Base-by-base conservation (phyloP, 108 stramenopile species). In the Nannochloropsis gaditana region DNA sequence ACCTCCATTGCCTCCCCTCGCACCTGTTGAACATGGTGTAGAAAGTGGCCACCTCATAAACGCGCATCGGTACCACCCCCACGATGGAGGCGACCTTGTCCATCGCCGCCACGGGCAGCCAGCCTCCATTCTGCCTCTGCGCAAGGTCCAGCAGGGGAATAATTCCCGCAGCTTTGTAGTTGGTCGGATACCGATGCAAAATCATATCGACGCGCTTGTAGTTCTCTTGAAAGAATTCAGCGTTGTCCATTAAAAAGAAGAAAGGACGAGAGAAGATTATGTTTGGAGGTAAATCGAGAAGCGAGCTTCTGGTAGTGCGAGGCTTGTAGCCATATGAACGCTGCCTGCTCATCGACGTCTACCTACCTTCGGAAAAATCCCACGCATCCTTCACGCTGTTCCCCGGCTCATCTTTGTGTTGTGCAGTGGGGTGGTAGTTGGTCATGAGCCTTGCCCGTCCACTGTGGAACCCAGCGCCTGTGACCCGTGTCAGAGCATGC, bases 11-110 rank as follows among this genome's bases (percentile, higher is more conserved):
- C 31, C 31, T 31, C 31, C 31, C 31, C 80, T 11, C 80, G 5
- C 31, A 81, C 80, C 99, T 92, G 91, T 99, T 99, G 93, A 99
- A 99, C 99, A 99, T 99, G 90, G 99, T 99, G 93, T 98, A 98
- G 86, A 96, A 96, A 44, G 95, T 95, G 15, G 99, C 98, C 83
- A 99, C 99, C 91, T 99, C 98, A 87, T 97, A 99, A 2, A 99
- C 98, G 15, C 94, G 93, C 79, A 95, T 93, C 81, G 96, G 95
- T 80, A 93, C 89, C 41, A 93, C 93, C 31, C 92, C 96, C 80
- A 96, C 93, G 88, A 99, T 94, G 84, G 94, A 91, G 9, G 98
- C 98, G 9, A 89, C 99, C 92, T 99, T 99, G 92, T 99, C 93
- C 98, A 99, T 99, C 82, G 99, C 99, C 9, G 96, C 95, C 31